These are phyloP conservation scores for Nakaseomyces glabratus DNA, from an alignment of 1,139 yeast genomes.

Conservation along the genomic window DNA sequence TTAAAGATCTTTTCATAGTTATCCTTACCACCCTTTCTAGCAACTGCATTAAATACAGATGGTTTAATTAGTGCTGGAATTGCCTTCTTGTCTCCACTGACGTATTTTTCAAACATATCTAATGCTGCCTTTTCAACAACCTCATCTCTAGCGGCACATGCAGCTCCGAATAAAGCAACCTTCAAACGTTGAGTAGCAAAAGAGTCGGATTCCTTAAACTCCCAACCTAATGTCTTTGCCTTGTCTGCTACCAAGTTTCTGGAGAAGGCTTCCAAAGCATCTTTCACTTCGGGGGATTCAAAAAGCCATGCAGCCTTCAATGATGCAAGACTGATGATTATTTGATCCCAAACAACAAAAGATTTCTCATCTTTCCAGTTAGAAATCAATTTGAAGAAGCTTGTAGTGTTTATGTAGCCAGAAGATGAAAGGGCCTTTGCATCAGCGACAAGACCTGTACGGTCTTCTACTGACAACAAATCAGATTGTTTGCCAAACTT, in stretches of 20 bases:
- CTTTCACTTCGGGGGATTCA: constrained; percentile 48
- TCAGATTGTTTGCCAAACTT: constrained; percentile 72
- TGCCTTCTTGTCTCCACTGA: constrained; percentile 55
- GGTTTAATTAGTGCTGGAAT: constrained; percentile 77
- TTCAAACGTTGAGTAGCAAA: constrained; percentile 72
- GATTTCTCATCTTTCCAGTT: constrained; percentile 61
- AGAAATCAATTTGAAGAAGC: constrained; percentile 53
- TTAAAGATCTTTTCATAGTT: constrained; percentile 56
- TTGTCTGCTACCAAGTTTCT: constrained; percentile 53
- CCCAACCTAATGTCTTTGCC: constrained; percentile 60
- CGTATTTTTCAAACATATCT: constrained; percentile 48
- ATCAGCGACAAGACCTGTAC: constrained; percentile 81
- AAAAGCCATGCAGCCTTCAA: constrained; percentile 62
- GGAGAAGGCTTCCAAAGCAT: constrained; percentile 52
- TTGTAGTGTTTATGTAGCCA: constrained; percentile 63
- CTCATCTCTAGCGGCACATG: constrained; percentile 53
- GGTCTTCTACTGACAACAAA: constrained; percentile 67
- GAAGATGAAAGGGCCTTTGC: constrained; percentile 64
- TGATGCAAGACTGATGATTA: constrained; percentile 45
- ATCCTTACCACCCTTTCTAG: constrained; percentile 53
- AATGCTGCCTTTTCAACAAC: constrained; percentile 47
- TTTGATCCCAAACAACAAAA: constrained; percentile 75
- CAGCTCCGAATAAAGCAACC: constrained; percentile 60
- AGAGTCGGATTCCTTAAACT: constrained; percentile 50
- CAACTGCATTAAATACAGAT: constrained; percentile 58